Evolutionary conservation across 2,329 filamentous ascomycete species (phyloP), one percentile per base, ranked within the genome.

Genomic region (Chaetomium sp.): DNA sequence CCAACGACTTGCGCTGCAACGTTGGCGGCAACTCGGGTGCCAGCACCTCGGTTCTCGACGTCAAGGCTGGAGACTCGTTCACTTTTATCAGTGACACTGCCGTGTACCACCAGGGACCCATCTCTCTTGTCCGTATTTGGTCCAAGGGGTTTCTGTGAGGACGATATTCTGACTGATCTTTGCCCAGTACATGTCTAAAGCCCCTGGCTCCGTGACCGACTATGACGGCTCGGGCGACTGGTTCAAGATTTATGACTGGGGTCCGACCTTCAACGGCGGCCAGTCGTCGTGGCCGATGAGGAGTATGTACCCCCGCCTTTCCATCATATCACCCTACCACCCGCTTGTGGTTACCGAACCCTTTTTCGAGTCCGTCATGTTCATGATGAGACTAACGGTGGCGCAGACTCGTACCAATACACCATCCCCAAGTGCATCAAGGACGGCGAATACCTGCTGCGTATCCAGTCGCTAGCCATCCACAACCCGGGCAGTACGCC

Each of bases 401-500:
- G 78, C 4, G 13, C 31, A 62, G 59, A 38, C 33, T 42, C 54
- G 10, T 65, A 62, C 35, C 42, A 62, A 12, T 65, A 65, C 63
- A 62, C 45, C 59, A 72, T 77, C 38, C 75, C 75, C 9, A 64
- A 69, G 0, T 69, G 65, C 2, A 64, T 76, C 7, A 64, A 70
- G n/a, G 53, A 71, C 7, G 75, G 75, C 25, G 73, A 76, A 51
- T 81, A 81, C 69, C 76, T 82, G 33, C 67, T 81, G 29, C 75
- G 80, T 5, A 79, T 80, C 67, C 79, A 82, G 70, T 77, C 80
- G 55, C 75, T 82, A 63, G 80, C 78, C 1, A 71, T 82, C 53
- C 80, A 81, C 59, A 76, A 75, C 2, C 68, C 73, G 16, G 72
- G 72, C 57, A 45, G 67, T 12, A 76, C 77, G 12, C 79, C 79